Conservation (phyloP, 2,329 filamentous ascomycete genomes). For the Trichoderma aggressivum region DNA sequence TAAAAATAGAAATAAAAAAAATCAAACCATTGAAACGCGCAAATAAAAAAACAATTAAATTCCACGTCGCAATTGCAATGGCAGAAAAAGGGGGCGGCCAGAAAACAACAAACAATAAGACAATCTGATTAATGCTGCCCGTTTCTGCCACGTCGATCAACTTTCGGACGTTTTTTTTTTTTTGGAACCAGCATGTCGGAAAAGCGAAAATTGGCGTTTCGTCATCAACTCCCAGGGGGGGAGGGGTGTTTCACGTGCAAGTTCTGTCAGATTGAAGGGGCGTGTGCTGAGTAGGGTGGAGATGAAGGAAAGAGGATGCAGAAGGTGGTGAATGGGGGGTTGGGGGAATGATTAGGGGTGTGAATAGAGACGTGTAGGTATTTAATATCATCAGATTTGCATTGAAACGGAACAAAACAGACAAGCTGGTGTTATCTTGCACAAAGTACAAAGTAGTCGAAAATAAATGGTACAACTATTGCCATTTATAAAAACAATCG, state of each 20-base stretch:
- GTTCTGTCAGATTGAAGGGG: neutral
- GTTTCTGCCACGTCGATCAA: conserved; percentile 15
- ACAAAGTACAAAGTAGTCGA: rapidly evolving
- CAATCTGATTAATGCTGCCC: neutral
- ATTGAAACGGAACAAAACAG: neutral
- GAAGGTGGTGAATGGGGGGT: neutral
- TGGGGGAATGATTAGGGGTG: neutral
- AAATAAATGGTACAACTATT: neutral
- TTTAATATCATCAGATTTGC: neutral
- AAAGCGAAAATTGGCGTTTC: conserved; percentile 15
- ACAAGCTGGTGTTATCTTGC: neutral
- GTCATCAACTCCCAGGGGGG: conserved; percentile 3
- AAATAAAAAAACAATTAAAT: neutral
- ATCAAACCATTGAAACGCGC: neutral
- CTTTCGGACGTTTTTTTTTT: too few relatives aligned
- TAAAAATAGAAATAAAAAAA: neutral
- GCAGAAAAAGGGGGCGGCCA: neutral
- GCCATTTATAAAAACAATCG: neutral
- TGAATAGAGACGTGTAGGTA: neutral
- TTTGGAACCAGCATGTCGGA: neutral
- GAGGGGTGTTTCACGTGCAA: neutral
- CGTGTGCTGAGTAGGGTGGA: neutral
- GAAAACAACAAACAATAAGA: neutral
- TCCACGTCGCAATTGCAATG: neutral
- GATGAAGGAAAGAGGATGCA: neutral